Evolutionary conservation across 2,329 filamentous ascomycete species (phyloP).

Genomic region (Pseudocercospora musae): DNA sequence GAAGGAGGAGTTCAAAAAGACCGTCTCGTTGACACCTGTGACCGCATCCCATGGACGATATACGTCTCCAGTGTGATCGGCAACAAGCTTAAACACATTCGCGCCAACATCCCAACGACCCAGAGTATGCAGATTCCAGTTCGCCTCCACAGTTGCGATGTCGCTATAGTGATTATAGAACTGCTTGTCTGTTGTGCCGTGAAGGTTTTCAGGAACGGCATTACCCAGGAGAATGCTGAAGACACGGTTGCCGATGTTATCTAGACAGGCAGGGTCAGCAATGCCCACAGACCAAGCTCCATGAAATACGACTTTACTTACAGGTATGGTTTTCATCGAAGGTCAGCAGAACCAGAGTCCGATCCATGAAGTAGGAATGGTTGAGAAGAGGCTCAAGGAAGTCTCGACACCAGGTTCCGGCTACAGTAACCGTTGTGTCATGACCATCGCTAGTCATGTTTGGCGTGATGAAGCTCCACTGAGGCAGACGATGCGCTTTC

Average conservation of each 20-base stretch:
- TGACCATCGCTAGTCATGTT: conserved; percentile 77
- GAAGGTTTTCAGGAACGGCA: conserved; percentile 61
- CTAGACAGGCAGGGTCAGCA: neutral
- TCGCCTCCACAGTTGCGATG: conserved; percentile 45
- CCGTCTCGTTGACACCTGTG: conserved; percentile 24
- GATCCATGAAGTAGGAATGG: conserved; percentile 68
- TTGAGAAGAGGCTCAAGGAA: conserved; percentile 70
- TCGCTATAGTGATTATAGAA: conserved; percentile 53
- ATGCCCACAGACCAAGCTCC: neutral
- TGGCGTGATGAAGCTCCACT: conserved; percentile 68
- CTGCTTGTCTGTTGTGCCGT: conserved; percentile 64
- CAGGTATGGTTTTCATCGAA: conserved; percentile 72
- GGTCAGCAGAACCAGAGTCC: conserved; percentile 70
- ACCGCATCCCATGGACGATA: conserved; percentile 28
- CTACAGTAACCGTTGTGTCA: conserved; percentile 66
- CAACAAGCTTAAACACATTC: conserved; percentile 43
- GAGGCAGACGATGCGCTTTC: conserved; percentile 60
- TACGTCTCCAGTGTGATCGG: conserved; percentile 36
- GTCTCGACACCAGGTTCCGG: conserved; percentile 63
- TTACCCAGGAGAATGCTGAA: conserved; percentile 71
- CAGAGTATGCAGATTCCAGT: conserved; percentile 46
- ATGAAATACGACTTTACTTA: neutral
- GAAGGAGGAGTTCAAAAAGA: conserved; percentile 36
- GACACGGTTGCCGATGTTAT: conserved; percentile 64
- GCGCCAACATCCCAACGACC: conserved; percentile 48